A percentile compares a stretch with the other conserved stretches of the same genome.
phyloP scores from a whole-genome alignment of 75 land plant genomes.

The Gnetum montanum region DNA sequence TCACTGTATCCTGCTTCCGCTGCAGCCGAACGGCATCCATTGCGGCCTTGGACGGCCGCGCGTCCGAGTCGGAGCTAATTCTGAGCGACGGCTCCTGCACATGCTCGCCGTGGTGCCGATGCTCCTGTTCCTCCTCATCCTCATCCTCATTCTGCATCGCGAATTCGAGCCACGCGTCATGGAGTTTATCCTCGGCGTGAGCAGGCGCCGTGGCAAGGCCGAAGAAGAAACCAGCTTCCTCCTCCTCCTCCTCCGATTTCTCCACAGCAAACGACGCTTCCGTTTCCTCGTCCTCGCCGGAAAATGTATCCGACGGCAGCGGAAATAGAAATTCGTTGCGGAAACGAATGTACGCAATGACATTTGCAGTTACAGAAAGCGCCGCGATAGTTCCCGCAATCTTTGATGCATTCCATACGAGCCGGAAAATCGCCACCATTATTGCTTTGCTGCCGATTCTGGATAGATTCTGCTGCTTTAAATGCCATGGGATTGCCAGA shows the following conservation, averaged over 20 bases:
- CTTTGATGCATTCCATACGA: slow-evolving; percentile 57
- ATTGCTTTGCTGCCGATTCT: too few relatives aligned
- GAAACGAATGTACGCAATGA: slow-evolving; percentile 54
- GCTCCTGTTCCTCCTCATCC: slow-evolving; percentile 11
- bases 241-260: slow-evolving; percentile 32
- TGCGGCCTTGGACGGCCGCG: slow-evolving; percentile 48
- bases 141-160: slow-evolving; percentile 45
- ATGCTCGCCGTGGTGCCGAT: background rate
- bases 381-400: slow-evolving; percentile 66
- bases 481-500: too few relatives aligned
- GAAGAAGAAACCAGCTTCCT: slow-evolving; percentile 80
- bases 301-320: background rate
- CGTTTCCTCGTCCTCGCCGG: background rate
- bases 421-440: slow-evolving; percentile 37
- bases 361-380: slow-evolving; percentile 68
- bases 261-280: background rate
- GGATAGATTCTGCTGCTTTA: too few relatives aligned
- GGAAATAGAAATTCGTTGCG: slow-evolving; percentile 51
- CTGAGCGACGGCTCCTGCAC: slow-evolving; percentile 13
- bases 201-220: slow-evolving; percentile 99
- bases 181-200: slow-evolving; percentile 87
- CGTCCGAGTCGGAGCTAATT: slow-evolving; percentile 22
- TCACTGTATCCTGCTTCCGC: slow-evolving; percentile 10
- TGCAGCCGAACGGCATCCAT: slow-evolving; percentile 87
- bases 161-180: slow-evolving; percentile 97